Evolutionary conservation across 169 alveolate species (phyloP).

Genomic region (Plasmodium reichenowi): DNA sequence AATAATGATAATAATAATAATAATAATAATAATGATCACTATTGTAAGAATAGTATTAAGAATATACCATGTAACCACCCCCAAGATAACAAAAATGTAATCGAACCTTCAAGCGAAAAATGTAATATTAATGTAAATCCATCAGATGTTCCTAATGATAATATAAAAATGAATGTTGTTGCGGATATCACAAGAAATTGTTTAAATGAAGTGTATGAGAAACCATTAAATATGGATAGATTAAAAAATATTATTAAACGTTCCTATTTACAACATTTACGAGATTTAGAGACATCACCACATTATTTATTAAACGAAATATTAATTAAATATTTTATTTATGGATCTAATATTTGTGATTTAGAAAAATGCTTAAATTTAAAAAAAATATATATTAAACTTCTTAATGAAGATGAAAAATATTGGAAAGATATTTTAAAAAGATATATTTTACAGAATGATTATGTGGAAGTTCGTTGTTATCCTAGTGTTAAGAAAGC

Average conservation of each 20-base stretch:
- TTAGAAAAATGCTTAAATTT: slow-evolving; percentile 65
- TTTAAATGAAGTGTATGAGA: slow-evolving; percentile 62
- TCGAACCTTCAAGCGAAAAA: neutral
- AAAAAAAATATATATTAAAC: slow-evolving; percentile 41
- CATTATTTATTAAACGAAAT: slow-evolving; percentile 77
- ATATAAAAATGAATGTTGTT: slow-evolving; percentile 72
- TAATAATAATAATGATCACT: no score
- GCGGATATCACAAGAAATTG: slow-evolving; percentile 67
- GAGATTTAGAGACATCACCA: slow-evolving; percentile 81
- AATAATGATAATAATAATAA: no score
- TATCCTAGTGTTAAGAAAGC: slow-evolving; percentile 80
- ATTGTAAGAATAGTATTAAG: no score
- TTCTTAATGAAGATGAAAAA: slow-evolving; percentile 73
- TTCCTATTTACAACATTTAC: slow-evolving; percentile 71
- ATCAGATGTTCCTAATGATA: neutral
- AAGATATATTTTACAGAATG: slow-evolving; percentile 72
- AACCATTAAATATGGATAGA: slow-evolving; percentile 80
- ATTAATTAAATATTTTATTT: slow-evolving; percentile 77
- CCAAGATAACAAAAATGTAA: neutral
- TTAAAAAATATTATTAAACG: slow-evolving; percentile 76
- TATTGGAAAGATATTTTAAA: slow-evolving; percentile 82
- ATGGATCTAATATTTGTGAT: slow-evolving; percentile 62
- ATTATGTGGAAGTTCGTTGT: slow-evolving; percentile 70
- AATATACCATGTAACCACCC: neutral
- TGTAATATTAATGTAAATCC: neutral